Percentiles rank a stretch among this genome's conserved stretches.
Evolutionary conservation across 805 yeast species (phyloP).

Genomic region (Ogataea siamensis): DNA sequence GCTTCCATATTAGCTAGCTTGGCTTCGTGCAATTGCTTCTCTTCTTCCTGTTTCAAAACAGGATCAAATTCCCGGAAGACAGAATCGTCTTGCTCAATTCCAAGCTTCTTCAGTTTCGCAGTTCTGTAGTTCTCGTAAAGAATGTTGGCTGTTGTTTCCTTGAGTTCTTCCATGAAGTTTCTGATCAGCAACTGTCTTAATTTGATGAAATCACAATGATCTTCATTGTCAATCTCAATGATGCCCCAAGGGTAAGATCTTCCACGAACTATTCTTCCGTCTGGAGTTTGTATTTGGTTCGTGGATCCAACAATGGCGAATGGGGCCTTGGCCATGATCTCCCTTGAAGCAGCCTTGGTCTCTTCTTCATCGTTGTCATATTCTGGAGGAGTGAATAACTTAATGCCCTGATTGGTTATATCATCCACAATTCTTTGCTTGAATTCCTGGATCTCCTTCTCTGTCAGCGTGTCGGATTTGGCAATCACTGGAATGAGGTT

Average conservation of each 20-base stretch:
- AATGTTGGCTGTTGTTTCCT: conserved; percentile 73
- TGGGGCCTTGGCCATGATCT: conserved; percentile 72
- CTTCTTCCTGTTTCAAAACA: conserved; percentile 87
- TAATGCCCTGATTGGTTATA: conserved; percentile 68
- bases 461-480: conserved; percentile 89
- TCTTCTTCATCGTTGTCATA: conserved; percentile 82
- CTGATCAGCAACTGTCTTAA: conserved; percentile 86
- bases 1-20: conserved; percentile 91
- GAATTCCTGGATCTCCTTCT: conserved; percentile 75
- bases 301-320: conserved; percentile 95
- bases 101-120: conserved; percentile 73
- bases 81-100: conserved; percentile 85
- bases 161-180: conserved; percentile 89
- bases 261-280: conserved; percentile 84
- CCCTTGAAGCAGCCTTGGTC: conserved; percentile 60
- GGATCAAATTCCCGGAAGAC: conserved; percentile 98
- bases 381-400: conserved; percentile 71
- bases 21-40: conserved; percentile 88
- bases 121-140: conserved; percentile 90
- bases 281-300: conserved; percentile 59
- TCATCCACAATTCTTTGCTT: conserved; percentile 78
- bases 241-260: conserved; percentile 97
- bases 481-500: conserved; percentile 94
- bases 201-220: conserved; percentile 87
- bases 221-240: conserved; percentile 91